Percentiles rank a stretch among this genome's conserved stretches.
Conservation (phyloP, 2,329 filamentous ascomycete genomes). For the Ceratocystis alfenasii region DNA sequence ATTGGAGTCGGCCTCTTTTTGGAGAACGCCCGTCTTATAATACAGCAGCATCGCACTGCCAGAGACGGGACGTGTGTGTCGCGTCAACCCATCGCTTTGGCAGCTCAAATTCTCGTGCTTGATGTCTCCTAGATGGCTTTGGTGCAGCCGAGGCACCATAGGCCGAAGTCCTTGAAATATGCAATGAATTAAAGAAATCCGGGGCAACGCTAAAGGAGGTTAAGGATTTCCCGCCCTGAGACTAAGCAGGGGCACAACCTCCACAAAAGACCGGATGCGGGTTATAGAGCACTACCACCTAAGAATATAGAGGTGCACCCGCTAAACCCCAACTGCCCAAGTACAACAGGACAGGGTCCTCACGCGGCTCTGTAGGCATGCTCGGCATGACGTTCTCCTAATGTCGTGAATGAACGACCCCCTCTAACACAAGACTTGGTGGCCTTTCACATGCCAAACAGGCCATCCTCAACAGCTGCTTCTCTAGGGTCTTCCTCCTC, state of each 20-base stretch:
- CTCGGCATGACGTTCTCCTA: slow-evolving; percentile 4
- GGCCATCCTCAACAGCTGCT: neutral
- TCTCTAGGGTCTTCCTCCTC: slow-evolving; percentile 1
- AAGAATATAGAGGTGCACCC: neutral
- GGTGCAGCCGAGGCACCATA: neutral
- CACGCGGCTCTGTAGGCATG: slow-evolving; percentile 5
- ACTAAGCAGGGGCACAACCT: neutral
- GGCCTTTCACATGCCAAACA: slow-evolving; percentile 9
- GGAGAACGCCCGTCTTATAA: neutral
- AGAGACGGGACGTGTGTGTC: neutral
- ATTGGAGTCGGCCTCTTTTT: neutral
- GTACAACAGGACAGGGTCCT: neutral
- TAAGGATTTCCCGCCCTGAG: slow-evolving; percentile 3
- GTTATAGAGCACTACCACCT: neutral
- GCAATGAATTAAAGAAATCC: neutral
- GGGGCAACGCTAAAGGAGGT: slow-evolving; percentile 1
- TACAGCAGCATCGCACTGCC: neutral
- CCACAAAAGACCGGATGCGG: neutral
- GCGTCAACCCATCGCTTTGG: neutral
- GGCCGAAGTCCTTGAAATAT: neutral
- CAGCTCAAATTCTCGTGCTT: neutral
- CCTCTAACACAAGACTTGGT: neutral
- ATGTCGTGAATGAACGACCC: neutral
- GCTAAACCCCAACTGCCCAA: neutral
- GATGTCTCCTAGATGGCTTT: neutral